Conservation (phyloP, 345 rosid genomes). For the Clarkia xantiana region DNA sequence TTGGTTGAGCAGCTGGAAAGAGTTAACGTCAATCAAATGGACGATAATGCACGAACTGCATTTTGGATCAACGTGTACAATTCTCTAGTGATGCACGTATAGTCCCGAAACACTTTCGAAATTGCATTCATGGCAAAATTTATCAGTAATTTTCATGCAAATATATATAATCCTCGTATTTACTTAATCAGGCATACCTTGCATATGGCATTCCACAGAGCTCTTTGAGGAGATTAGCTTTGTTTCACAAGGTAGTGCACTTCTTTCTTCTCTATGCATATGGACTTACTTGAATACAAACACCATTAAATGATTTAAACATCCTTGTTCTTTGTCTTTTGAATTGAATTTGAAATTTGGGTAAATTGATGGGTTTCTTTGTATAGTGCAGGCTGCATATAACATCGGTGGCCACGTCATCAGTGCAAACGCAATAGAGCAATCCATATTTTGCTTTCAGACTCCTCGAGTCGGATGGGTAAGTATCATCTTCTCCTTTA, state of each 20-base stretch:
- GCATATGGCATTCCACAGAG: slow-evolving; percentile 69
- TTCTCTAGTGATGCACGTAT: slow-evolving; percentile 91
- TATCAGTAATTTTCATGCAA: background rate
- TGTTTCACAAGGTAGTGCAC: slow-evolving; percentile 81
- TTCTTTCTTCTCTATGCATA: slow-evolving; percentile 10
- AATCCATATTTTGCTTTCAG: slow-evolving; percentile 57
- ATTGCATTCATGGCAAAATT: background rate
- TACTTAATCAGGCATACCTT: slow-evolving; percentile 50
- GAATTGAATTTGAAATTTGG: background rate
- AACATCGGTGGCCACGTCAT: slow-evolving; percentile 69
- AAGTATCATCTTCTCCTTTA: slow-evolving; percentile 10
- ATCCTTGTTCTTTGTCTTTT: background rate
- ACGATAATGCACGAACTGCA: slow-evolving; percentile 39
- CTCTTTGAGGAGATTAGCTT: slow-evolving; percentile 61
- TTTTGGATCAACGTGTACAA: slow-evolving; percentile 92
- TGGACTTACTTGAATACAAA: background rate
- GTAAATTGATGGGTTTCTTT: slow-evolving; percentile 18
- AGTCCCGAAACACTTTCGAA: background rate
- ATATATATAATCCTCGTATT: slow-evolving; percentile 6
- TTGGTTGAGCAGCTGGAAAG: slow-evolving; percentile 81
- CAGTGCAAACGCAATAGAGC: slow-evolving; percentile 78
- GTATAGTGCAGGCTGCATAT: slow-evolving; percentile 78
- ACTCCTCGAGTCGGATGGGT: slow-evolving; percentile 70
- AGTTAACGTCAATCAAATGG: slow-evolving; percentile 49
- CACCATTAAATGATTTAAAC: background rate